These are phyloP conservation scores for Alternaria incomplexa DNA, from an alignment of 2,329 filamentous ascomycete species.

Conservation along the genomic window DNA sequence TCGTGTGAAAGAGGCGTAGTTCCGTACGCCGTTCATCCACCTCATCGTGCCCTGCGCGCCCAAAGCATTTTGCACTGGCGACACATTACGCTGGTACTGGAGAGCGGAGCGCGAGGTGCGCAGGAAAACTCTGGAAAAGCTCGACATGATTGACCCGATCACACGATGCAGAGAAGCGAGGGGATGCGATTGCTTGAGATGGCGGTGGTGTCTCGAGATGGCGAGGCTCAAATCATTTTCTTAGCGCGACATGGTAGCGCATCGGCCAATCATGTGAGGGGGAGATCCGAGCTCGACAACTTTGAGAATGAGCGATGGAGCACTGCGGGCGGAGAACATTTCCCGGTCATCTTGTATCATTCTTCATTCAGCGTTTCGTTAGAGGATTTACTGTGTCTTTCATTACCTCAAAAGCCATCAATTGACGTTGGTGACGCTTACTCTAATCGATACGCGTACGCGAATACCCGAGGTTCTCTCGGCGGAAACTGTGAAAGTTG, in stretches of 20 bases:
- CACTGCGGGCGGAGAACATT: slow-evolving; percentile 22
- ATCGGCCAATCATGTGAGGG: slow-evolving; percentile 27
- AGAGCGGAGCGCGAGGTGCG: slow-evolving; percentile 80
- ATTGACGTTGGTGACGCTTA: neutral
- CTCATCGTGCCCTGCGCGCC: slow-evolving; percentile 67
- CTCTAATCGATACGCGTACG: neutral
- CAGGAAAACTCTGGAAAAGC: slow-evolving; percentile 80
- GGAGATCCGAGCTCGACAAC: slow-evolving; percentile 22
- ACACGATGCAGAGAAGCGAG: slow-evolving; percentile 8
- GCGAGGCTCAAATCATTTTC: slow-evolving; percentile 37
- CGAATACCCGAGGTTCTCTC: slow-evolving; percentile 49
- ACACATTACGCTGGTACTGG: slow-evolving; percentile 68
- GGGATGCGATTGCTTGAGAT: slow-evolving; percentile 35
- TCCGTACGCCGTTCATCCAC: slow-evolving; percentile 68
- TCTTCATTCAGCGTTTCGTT: neutral
- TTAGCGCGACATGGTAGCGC: slow-evolving; percentile 33
- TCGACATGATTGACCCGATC: slow-evolving; percentile 66
- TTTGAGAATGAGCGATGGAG: neutral
- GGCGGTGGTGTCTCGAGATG: slow-evolving; percentile 21
- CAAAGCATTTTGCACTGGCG: slow-evolving; percentile 76
- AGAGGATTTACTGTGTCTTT: neutral
- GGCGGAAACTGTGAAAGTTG: slow-evolving; percentile 38
- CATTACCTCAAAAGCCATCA: neutral
- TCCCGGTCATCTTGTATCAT: slow-evolving; percentile 7
- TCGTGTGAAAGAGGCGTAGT: slow-evolving; percentile 76